These are phyloP conservation scores for Zygosaccharomyces lentus DNA, from an alignment of 805 yeast species.

Conservation along the genomic window DNA sequence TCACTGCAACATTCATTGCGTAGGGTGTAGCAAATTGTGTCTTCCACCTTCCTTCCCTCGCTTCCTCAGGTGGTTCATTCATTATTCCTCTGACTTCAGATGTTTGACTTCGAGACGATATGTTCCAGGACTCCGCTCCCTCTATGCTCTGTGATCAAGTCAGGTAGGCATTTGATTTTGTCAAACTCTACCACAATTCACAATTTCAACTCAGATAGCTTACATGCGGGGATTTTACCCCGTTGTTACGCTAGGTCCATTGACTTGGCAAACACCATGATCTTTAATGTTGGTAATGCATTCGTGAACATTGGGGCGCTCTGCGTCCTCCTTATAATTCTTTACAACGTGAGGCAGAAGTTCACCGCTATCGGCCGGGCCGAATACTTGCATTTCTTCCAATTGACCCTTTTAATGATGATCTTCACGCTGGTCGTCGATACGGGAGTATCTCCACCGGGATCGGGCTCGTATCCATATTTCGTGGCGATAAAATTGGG, in stretches of 20 bases:
- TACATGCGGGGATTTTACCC: slow-evolving; percentile 63
- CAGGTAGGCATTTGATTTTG: slow-evolving; percentile 37
- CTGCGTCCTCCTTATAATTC: slow-evolving; percentile 58
- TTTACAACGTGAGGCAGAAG: slow-evolving; percentile 74
- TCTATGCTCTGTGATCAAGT: slow-evolving; percentile 68
- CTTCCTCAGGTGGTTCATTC: neutral
- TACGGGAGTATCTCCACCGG: slow-evolving; percentile 89
- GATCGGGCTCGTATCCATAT: slow-evolving; percentile 67
- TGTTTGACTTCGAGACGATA: slow-evolving; percentile 35
- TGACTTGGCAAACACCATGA: slow-evolving; percentile 83
- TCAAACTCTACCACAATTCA: slow-evolving; percentile 22
- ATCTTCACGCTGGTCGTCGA: slow-evolving; percentile 74
- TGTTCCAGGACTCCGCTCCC: slow-evolving; percentile 73
- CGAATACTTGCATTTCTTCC: slow-evolving; percentile 75
- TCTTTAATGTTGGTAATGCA: slow-evolving; percentile 84
- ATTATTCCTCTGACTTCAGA: neutral
- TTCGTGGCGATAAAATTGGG: slow-evolving; percentile 83
- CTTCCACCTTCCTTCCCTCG: neutral
- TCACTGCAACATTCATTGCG: neutral
- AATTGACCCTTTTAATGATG: slow-evolving; percentile 52
- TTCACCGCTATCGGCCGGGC: slow-evolving; percentile 92
- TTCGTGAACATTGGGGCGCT: slow-evolving; percentile 78
- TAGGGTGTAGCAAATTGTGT: neutral
- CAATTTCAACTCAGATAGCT: slow-evolving; percentile 24
- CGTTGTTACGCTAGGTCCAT: slow-evolving; percentile 82